A percentile compares a stretch with the other conserved stretches of the same genome.
phyloP scores from a whole-genome alignment of 441 rosid genomes.

The Bruguiera hainesii region DNA sequence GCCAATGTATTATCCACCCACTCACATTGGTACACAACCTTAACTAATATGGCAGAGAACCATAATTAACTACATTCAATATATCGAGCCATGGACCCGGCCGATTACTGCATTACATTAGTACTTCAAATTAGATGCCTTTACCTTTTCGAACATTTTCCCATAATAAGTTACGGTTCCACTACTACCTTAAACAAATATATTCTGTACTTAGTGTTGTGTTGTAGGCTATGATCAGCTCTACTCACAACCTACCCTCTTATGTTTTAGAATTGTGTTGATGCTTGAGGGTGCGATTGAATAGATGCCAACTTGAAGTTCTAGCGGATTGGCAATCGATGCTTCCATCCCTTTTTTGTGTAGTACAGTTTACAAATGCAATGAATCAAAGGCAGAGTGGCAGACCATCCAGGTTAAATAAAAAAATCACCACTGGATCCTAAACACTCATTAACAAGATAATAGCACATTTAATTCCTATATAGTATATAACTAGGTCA shows the following conservation, averaged over 20 bases:
- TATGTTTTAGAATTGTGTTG: background rate
- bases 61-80: background rate
- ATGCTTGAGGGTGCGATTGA: constrained; percentile 7
- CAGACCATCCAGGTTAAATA: no score
- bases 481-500: no score
- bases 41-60: background rate
- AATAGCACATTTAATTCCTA: no score
- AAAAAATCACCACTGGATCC: no score
- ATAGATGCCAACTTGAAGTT: background rate
- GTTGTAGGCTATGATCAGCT: constrained; percentile 35
- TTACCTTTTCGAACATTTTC: constrained; percentile 19
- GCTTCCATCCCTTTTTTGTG: background rate
- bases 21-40: background rate
- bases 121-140: background rate
- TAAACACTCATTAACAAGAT: no score
- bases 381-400: no score
- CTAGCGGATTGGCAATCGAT: background rate
- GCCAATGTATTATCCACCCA: background rate
- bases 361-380: background rate
- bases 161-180: constrained; percentile 39
- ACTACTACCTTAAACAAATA: constrained; percentile 29
- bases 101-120: background rate
- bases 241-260: constrained; percentile 17
- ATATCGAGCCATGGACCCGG: constrained; percentile 16
- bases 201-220: background rate